Conservation (phyloP, 495 filamentous ascomycete species). For the Poronia punctata region DNA sequence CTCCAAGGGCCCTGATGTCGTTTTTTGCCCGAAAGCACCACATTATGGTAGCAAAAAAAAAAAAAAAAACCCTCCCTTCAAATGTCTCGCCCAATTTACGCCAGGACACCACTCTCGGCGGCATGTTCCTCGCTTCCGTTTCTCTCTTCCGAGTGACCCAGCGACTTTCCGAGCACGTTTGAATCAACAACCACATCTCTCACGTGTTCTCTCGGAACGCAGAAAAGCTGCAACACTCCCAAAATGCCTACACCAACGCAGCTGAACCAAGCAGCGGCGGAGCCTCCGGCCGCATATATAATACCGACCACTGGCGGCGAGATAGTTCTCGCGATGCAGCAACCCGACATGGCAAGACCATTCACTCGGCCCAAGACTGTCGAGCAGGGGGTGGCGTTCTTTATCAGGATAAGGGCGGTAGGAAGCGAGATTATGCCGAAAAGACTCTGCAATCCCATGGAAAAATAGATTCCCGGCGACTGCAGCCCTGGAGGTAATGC, state of each 20-base stretch:
- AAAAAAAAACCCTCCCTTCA: too few species aligned
- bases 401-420: constrained; percentile 62
- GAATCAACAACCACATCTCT: constrained; percentile 7
- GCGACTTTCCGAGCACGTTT: background rate
- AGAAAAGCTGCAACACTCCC: constrained; percentile 57
- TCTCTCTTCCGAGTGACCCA: constrained; percentile 4
- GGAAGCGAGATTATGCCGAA: constrained; percentile 65
- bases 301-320: constrained; percentile 59
- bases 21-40: too few species aligned
- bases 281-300: constrained; percentile 54
- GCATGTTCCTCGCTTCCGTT: background rate
- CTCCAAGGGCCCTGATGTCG: too few species aligned
- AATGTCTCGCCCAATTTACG: too few species aligned
- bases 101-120: too few species aligned
- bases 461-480: constrained; percentile 55
- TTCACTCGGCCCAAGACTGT: constrained; percentile 62
- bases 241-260: constrained; percentile 53
- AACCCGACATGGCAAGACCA: constrained; percentile 61
- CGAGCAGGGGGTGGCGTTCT: constrained; percentile 59
- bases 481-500: constrained; percentile 44
- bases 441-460: constrained; percentile 57
- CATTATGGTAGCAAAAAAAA: too few species aligned
- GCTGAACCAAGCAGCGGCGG: constrained; percentile 64
- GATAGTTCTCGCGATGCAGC: constrained; percentile 59
- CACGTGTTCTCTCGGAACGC: constrained; percentile 37